Evolutionary conservation across 768 basidiomycete genomes (phyloP).

Genomic region (Pulveroboletus sp.): DNA sequence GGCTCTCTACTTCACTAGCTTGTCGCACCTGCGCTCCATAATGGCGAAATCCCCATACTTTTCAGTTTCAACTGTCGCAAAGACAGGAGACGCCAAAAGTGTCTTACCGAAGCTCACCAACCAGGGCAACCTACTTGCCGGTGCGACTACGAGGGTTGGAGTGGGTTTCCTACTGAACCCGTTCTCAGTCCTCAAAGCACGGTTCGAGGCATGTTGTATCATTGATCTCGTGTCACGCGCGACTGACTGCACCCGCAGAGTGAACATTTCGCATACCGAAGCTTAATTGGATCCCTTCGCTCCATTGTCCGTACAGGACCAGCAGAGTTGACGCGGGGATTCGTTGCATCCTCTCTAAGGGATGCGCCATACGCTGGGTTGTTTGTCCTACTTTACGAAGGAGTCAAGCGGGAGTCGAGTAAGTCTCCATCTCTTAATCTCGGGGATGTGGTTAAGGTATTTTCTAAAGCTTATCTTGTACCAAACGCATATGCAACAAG

Average conservation of each 20-base stretch:
- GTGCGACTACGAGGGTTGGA: constrained; percentile 72
- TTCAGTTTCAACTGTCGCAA: constrained; percentile 27
- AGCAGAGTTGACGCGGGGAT: constrained; percentile 78
- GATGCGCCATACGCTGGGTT: constrained; percentile 94
- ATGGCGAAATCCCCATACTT: constrained; percentile 77
- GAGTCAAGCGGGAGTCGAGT: constrained; percentile 73
- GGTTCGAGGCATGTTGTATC: constrained; percentile 71
- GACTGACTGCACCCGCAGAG: constrained; percentile 45
- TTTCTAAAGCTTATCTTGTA: constrained; percentile 36
- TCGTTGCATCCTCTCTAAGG: constrained; percentile 81
- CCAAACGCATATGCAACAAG: constrained; percentile 42
- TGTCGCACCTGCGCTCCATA: constrained; percentile 74
- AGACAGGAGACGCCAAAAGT: constrained; percentile 34
- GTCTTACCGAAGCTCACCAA: constrained; percentile 67
- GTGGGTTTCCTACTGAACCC: constrained; percentile 88
- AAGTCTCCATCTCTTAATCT: constrained; percentile 19
- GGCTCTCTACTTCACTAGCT: constrained; percentile 83
- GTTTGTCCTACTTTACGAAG: constrained; percentile 85
- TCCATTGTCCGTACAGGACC: constrained; percentile 68
- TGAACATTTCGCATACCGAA: constrained; percentile 68
- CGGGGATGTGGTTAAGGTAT: constrained; percentile 4
- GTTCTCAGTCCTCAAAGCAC: constrained; percentile 85
- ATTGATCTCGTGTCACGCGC: background rate
- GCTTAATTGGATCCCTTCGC: constrained; percentile 51
- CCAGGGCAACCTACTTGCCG: constrained; percentile 81